phyloP scores from a whole-genome alignment of 192 early-diverging fungal genomes.

The Podila horticola region DNA sequence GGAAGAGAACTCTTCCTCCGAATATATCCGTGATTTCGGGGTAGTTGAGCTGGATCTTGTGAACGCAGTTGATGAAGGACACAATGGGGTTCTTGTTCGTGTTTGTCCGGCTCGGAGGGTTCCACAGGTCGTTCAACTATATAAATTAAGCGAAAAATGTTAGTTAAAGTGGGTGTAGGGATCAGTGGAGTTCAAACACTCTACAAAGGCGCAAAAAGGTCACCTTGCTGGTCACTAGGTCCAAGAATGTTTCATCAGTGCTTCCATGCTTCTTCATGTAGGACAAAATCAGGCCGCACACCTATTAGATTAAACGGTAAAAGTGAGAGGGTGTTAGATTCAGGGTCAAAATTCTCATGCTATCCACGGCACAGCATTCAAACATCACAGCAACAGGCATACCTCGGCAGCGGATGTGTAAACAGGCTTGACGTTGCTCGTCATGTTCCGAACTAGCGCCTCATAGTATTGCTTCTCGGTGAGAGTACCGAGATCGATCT shows the following conservation, averaged over 20 bases:
- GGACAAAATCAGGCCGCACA: constrained; percentile 43
- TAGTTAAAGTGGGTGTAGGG: background rate
- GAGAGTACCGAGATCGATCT: constrained; percentile 48
- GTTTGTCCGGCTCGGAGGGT: constrained; percentile 2
- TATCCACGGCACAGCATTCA: too few species aligned
- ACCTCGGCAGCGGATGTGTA: constrained; percentile 69
- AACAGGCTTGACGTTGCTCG: constrained; percentile 42
- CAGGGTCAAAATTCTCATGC: too few species aligned
- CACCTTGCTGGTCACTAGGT: constrained; percentile 45
- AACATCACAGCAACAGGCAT: background rate
- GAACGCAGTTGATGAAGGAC: constrained; percentile 50
- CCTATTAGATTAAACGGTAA: background rate
- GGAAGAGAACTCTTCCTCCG: constrained; percentile 55
- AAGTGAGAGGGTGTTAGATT: background rate
- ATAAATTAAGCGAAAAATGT: constrained; percentile 10
- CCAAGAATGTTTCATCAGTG: constrained; percentile 23
- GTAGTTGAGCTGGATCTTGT: constrained; percentile 58
- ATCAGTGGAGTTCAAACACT: background rate
- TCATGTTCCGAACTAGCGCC: constrained; percentile 56
- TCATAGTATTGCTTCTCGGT: constrained; percentile 55
- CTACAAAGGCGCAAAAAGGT: background rate
- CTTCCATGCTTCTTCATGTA: constrained; percentile 50
- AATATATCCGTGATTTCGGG: constrained; percentile 46
- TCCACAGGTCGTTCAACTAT: background rate
- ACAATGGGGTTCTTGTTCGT: background rate